Conservation (phyloP, 495 filamentous ascomycete genomes). For the Endocarpon pusillum region DNA sequence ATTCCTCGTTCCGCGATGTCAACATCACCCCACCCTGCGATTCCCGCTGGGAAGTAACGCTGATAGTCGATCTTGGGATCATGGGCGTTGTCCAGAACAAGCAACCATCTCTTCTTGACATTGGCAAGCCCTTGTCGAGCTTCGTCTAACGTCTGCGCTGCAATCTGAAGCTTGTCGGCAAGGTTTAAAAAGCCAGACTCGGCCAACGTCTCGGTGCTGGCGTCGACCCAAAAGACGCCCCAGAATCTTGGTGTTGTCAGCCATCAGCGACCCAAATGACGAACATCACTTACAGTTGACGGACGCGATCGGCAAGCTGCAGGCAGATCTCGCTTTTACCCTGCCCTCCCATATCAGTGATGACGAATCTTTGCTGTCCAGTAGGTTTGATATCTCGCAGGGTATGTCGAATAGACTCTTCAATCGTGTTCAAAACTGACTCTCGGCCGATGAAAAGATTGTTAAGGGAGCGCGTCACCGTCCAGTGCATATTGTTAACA, state of each 20-base stretch:
- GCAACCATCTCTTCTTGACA: slow-evolving; percentile 19
- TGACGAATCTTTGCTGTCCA: slow-evolving; percentile 1
- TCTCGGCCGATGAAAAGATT: slow-evolving; percentile 3
- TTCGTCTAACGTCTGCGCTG: slow-evolving; percentile 5
- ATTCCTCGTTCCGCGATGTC: slow-evolving; percentile 23
- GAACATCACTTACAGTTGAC: slow-evolving; percentile 2
- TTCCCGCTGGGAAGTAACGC: slow-evolving; percentile 18
- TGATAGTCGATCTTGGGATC: slow-evolving; percentile 19
- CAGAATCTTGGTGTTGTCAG: slow-evolving; percentile 19
- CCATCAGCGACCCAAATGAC: not conserved
- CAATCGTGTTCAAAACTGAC: not conserved
- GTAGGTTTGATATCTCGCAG: not conserved
- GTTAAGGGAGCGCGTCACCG: not conserved
- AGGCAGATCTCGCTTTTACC: slow-evolving; percentile 6
- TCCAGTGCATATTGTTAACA: slow-evolving; percentile 2
- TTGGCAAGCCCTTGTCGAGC: slow-evolving; percentile 17
- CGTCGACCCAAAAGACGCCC: slow-evolving; percentile 30
- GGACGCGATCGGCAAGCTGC: slow-evolving; percentile 3
- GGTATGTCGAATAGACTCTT: slow-evolving; percentile 2
- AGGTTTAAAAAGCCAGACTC: slow-evolving; percentile 15
- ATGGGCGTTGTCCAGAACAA: slow-evolving; percentile 33
- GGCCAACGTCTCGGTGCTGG: slow-evolving; percentile 13
- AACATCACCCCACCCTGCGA: slow-evolving; percentile 20
- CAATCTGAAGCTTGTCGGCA: slow-evolving; percentile 9
- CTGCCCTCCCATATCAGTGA: slow-evolving; percentile 2